These are phyloP conservation scores for Ganoderma sinense DNA, from an alignment of 1,284 basidiomycete genomes.

Conservation along the genomic window DNA sequence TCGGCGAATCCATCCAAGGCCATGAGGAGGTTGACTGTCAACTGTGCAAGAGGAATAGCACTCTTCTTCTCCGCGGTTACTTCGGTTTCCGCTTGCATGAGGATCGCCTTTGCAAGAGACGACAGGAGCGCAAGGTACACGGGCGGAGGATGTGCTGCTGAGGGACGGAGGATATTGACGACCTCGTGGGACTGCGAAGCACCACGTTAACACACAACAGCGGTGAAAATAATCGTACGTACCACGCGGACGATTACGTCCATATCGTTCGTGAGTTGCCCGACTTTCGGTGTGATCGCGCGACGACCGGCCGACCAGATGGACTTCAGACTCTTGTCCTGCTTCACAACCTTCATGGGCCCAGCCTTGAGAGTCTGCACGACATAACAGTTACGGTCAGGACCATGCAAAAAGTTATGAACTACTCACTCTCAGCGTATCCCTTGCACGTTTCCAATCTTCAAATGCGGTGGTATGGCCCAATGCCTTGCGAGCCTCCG, in stretches of 20 bases:
- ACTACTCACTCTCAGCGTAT: conserved; percentile 61
- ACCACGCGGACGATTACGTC: conserved; percentile 78
- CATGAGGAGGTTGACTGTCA: conserved; percentile 75
- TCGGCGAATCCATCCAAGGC: conserved; percentile 69
- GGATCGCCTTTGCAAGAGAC: conserved; percentile 87
- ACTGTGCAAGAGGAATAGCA: conserved; percentile 84
- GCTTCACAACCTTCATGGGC: conserved; percentile 80
- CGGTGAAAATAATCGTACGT: conserved; percentile 41
- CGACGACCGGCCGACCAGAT: conserved; percentile 76
- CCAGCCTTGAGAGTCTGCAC: conserved; percentile 75
- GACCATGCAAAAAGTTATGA: conserved; percentile 5
- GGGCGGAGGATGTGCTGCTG: conserved; percentile 46
- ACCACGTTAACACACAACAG: conserved; percentile 11
- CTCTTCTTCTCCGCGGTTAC: conserved; percentile 89
- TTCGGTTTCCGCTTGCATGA: conserved; percentile 95
- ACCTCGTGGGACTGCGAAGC: conserved; percentile 68
- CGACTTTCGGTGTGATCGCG: conserved; percentile 89
- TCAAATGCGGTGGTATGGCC: conserved; percentile 62
- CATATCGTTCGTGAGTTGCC: conserved; percentile 88
- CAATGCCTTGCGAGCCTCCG: conserved; percentile 43
- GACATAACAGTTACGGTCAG: not conserved
- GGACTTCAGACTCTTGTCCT: conserved; percentile 60
- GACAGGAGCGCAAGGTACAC: conserved; percentile 86
- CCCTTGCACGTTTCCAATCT: conserved; percentile 75
- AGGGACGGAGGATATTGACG: conserved; percentile 54